These are phyloP conservation scores for Nemania sp. DNA, from an alignment of 2,329 filamentous ascomycete species.

Conservation along the genomic window DNA sequence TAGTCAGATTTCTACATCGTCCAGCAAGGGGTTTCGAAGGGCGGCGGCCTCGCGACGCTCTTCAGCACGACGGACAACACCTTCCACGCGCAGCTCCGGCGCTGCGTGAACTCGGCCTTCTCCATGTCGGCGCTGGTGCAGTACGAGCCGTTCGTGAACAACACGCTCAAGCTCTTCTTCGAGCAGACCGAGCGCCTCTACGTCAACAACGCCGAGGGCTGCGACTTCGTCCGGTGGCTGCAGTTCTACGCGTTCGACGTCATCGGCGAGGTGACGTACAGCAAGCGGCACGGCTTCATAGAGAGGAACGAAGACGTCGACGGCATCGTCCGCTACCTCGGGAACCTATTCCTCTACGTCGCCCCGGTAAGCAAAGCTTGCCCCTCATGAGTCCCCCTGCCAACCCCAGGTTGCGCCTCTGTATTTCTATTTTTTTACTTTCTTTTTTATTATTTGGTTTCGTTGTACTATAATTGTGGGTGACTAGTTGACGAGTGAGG, in stretches of 20 bases:
- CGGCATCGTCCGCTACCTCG: slow-evolving; percentile 70
- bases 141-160: slow-evolving; percentile 81
- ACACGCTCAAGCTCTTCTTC: slow-evolving; percentile 73
- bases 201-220: slow-evolving; percentile 49
- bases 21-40: slow-evolving; percentile 73
- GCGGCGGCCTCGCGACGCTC: slow-evolving; percentile 69
- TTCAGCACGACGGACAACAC: slow-evolving; percentile 77
- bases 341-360: slow-evolving; percentile 70
- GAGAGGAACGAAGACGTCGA: slow-evolving; percentile 77
- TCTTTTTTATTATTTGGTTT: neutral
- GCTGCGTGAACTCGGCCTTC: slow-evolving; percentile 77
- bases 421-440: neutral
- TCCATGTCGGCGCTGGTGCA: slow-evolving; percentile 77
- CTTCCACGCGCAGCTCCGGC: slow-evolving; percentile 75
- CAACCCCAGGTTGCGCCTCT: neutral
- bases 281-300: slow-evolving; percentile 74
- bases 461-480: too few relatives aligned
- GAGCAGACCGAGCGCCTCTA: slow-evolving; percentile 62
- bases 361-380: slow-evolving; percentile 60
- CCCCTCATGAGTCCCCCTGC: too few relatives aligned
- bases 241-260: slow-evolving; percentile 85
- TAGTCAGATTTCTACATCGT: slow-evolving; percentile 84
- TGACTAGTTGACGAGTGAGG: too few relatives aligned
- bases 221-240: slow-evolving; percentile 73
- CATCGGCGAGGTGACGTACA: slow-evolving; percentile 77